A percentile compares a stretch with the other conserved stretches of the same genome.
phyloP scores from a whole-genome alignment of 805 yeast species.

The Cyberlindnera japonica region DNA sequence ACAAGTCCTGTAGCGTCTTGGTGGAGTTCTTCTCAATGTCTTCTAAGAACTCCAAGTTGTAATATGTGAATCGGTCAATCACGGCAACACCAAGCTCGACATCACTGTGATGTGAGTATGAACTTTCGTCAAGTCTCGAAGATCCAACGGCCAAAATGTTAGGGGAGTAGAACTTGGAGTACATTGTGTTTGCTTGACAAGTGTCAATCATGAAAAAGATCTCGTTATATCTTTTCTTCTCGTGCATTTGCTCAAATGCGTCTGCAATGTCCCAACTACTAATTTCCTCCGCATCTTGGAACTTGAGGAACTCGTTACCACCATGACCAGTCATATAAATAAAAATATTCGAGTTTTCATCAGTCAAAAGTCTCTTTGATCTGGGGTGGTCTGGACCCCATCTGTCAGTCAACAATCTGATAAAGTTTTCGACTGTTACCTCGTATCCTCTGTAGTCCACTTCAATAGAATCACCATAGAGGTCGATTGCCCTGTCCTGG shows the following conservation, averaged over 20 bases:
- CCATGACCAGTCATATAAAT: slow-evolving; percentile 98
- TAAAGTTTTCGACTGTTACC: slow-evolving; percentile 94
- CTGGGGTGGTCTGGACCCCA: slow-evolving; percentile 95
- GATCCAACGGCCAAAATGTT: slow-evolving; percentile 92
- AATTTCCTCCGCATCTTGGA: slow-evolving; percentile 98
- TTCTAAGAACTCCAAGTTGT: slow-evolving; percentile 84
- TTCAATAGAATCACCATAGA: slow-evolving; percentile 92
- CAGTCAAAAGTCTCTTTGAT: slow-evolving; percentile 84
- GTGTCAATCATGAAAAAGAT: slow-evolving; percentile 97
- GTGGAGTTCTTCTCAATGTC: slow-evolving; percentile 71
- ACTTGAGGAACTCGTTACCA: slow-evolving; percentile 93
- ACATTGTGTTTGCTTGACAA: slow-evolving; percentile 98
- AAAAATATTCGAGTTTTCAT: slow-evolving; percentile 90
- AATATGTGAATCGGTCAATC: slow-evolving; percentile 93
- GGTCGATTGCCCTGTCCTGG: slow-evolving; percentile 84
- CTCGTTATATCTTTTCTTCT: slow-evolving; percentile 91
- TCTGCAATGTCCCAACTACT: slow-evolving; percentile 95
- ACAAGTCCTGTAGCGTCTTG: slow-evolving; percentile 74
- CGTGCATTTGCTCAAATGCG: slow-evolving; percentile 96
- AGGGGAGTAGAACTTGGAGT: slow-evolving; percentile 86
- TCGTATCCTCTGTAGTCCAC: slow-evolving; percentile 98
- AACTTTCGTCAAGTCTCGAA: slow-evolving; percentile 79
- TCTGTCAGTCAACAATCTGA: slow-evolving; percentile 88
- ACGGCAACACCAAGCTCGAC: slow-evolving; percentile 96
- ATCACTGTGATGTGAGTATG: slow-evolving; percentile 95